Base-by-base conservation (phyloP, 768 basidiomycete genomes). In the Hericium alpestre region DNA sequence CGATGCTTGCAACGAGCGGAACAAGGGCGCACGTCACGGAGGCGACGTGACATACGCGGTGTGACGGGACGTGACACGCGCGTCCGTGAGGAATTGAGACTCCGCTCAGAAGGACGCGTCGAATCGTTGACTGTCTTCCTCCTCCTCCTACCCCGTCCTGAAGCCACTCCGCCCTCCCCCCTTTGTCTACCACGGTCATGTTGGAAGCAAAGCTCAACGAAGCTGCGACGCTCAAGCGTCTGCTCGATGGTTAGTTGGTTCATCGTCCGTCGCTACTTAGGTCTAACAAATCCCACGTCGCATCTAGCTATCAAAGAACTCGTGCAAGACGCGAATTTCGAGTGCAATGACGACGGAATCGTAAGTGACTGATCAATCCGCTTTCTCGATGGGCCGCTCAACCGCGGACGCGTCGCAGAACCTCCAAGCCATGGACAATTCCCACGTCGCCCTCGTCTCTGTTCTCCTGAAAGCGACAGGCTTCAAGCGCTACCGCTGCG, bases 341-440 rank as follows among this genome's bases (percentile, higher is more conserved):
- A 95, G 67, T 97, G 95, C 71, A 90, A 84, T 59, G 95, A 99
- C 62, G 92, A 94, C 62, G 96, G 94, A 38, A 86, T 99, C 64
- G 85, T 86, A 61, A 59, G 83, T 0, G 38, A 38, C 39, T 2
- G 27, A 13, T 16, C 43, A 38, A 39, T 20, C 16, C 32, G 3
- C 10, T 43, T 27, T 12, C 10, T 9, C 25, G 47, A 15, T 20
- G 11, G 57, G 20, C 2, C 39, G 23, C 13, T 39, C 15, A 32
- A 32, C 27, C 18, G 20, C 40, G 23, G 10, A 22, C n/a, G 15
- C 48, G 15, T 22, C 25, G 4, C 59, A 85, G 84, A 82, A 82
- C 55, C 80, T 99, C 4, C 95, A 98, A 76, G 96, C 95, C 3
- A 99, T 98, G 95, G 96, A 98, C 76, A 98, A 97, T 79, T 96